These are phyloP conservation scores for Skeletonema potamos DNA, from an alignment of 108 stramenopile species.

Conservation along the genomic window DNA sequence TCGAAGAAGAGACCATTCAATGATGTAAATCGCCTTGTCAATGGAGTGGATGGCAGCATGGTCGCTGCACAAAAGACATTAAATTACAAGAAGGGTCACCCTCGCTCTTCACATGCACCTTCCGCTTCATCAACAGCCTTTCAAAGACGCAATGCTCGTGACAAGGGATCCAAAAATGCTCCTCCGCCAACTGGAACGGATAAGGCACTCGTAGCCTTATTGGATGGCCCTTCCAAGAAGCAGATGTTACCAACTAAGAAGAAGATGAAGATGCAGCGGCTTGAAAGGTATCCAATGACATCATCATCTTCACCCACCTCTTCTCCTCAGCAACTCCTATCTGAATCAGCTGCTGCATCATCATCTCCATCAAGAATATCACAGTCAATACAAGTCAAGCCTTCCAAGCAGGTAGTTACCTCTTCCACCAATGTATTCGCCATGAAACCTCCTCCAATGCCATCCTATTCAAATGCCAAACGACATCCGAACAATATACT, in stretches of 20 bases:
- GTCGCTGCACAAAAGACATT: neutral
- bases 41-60: neutral
- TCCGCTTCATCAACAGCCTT: neutral
- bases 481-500: neutral
- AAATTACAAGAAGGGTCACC: neutral
- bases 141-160: slow-evolving; percentile 7
- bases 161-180: neutral
- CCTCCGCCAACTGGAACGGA: slow-evolving; percentile 8
- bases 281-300: neutral
- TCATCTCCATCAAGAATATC: neutral
- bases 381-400: neutral
- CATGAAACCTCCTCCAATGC: neutral
- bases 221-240: slow-evolving; percentile 5
- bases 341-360: neutral
- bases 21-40: neutral
- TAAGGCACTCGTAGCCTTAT: neutral
- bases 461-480: neutral
- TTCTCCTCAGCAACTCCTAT: neutral
- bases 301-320: neutral
- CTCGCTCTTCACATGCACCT: neutral
- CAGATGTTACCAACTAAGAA: neutral
- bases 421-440: neutral
- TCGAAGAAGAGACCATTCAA: neutral
- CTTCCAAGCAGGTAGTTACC: neutral
- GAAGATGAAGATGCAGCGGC: neutral